These are phyloP conservation scores for Miamiensis avidus DNA, from an alignment of 169 alveolate species.

Conservation along the genomic window DNA sequence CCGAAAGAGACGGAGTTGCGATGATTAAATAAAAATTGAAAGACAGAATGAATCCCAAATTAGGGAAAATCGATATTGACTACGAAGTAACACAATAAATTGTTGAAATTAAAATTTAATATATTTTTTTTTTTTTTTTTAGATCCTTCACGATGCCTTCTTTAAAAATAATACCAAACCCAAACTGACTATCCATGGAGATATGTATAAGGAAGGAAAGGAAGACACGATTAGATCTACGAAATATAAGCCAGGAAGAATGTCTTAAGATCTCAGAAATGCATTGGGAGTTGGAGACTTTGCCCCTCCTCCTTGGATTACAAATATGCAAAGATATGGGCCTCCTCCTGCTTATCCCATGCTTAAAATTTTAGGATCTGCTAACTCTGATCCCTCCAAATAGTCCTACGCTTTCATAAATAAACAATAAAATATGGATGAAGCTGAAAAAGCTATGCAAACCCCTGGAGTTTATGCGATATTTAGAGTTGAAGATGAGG, in stretches of 20 bases:
- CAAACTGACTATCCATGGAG: constrained; percentile 95
- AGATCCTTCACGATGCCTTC: constrained; percentile 97
- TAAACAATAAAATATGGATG: constrained; percentile 44
- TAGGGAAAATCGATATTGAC: constrained; percentile 96
- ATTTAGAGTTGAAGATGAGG: constrained; percentile 83
- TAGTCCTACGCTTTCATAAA: constrained; percentile 55
- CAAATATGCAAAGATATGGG: constrained; percentile 98
- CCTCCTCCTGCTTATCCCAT: constrained; percentile 99
- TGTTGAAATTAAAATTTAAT: too few species aligned
- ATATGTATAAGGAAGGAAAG: constrained; percentile 97
- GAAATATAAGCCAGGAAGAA: constrained; percentile 94
- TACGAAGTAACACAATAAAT: constrained; percentile 70
- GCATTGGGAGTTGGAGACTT: constrained; percentile 96
- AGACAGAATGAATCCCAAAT: constrained; percentile 97
- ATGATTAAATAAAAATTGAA: constrained; percentile 95
- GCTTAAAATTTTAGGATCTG: constrained; percentile 94
- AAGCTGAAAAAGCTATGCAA: constrained; percentile 46
- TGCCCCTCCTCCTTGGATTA: constrained; percentile 98
- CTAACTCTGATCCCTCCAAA: constrained; percentile 54
- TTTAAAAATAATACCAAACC: constrained; percentile 97
- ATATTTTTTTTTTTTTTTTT: neutral
- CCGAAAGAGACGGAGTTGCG: constrained; percentile 94
- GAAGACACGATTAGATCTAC: constrained; percentile 94
- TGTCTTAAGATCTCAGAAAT: constrained; percentile 92
- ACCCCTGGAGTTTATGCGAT: constrained; percentile 95